phyloP scores from a whole-genome alignment of 164 flowering plant species.

The Nelumbo lutea region DNA sequence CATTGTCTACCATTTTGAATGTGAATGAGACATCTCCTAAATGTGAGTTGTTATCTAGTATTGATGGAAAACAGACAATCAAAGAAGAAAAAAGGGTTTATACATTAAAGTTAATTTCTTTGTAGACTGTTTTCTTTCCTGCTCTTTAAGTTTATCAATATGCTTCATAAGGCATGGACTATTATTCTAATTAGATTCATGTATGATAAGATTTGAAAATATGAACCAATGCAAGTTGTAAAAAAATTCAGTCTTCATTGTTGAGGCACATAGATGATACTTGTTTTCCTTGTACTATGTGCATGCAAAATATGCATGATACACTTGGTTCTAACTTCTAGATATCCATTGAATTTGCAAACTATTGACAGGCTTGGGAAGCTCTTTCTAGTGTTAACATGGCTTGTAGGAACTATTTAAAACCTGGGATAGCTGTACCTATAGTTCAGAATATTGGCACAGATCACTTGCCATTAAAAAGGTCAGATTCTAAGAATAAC shows the following conservation, averaged over 20 bases:
- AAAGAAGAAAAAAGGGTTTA: too few species aligned
- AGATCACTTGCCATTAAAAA: conserved; percentile 10
- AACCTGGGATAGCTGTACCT: conserved; percentile 65
- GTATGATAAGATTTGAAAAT: neutral
- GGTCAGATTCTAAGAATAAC: conserved; percentile 13
- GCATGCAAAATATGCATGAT: neutral
- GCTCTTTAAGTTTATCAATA: neutral
- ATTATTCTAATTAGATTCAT: neutral
- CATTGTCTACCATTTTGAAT: neutral
- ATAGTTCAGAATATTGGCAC: conserved; percentile 22
- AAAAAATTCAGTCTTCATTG: neutral
- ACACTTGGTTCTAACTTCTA: neutral
- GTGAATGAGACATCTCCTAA: neutral
- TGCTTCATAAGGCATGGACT: neutral
- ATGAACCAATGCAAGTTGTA: neutral
- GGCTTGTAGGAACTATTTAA: conserved; percentile 47
- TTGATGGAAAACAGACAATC: neutral
- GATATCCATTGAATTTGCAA: neutral
- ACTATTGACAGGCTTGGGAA: conserved; percentile 74
- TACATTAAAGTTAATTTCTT: neutral
- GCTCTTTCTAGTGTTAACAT: conserved; percentile 53
- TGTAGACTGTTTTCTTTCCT: neutral
- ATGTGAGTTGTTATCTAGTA: neutral
- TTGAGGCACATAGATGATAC: neutral
- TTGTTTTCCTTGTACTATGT: neutral